Evolutionary conservation across 2,329 filamentous ascomycete species (phyloP).

Genomic region (Microdochium bolleyi): DNA sequence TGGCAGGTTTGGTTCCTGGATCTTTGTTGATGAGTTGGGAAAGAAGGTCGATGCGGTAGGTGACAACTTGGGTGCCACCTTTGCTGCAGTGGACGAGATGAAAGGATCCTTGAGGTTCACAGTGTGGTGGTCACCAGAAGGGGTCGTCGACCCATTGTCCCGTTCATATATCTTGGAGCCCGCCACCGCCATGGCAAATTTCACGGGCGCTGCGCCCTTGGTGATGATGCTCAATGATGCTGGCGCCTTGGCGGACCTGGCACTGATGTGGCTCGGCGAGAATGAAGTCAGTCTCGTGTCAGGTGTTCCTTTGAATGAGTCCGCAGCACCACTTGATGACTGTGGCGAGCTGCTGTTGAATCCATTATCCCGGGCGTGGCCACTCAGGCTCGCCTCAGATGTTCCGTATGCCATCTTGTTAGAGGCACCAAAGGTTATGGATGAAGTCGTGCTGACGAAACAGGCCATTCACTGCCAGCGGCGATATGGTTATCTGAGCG

Average conservation of each 20-base stretch:
- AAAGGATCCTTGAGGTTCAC: conserved; percentile 43
- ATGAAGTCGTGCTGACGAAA: background rate
- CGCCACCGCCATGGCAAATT: conserved; percentile 9
- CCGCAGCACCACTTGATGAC: conserved; percentile 41
- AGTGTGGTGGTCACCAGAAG: conserved; percentile 7
- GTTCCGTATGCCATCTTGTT: conserved; percentile 5
- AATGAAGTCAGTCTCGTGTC: conserved; percentile 57
- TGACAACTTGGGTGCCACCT: conserved; percentile 43
- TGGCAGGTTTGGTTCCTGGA: conserved; percentile 3
- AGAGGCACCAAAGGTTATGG: background rate
- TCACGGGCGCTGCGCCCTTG: conserved; percentile 17
- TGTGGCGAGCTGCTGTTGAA: conserved; percentile 40
- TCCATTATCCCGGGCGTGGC: conserved; percentile 29
- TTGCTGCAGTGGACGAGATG: conserved; percentile 26
- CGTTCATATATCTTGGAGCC: background rate
- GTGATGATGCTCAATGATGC: conserved; percentile 20
- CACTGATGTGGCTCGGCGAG: conserved; percentile 49
- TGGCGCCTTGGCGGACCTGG: conserved; percentile 30
- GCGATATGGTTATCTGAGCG: too few species aligned
- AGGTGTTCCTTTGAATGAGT: conserved; percentile 55
- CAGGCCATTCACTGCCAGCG: too few species aligned
- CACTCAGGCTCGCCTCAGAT: conserved; percentile 23
- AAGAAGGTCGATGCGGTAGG: conserved; percentile 56
- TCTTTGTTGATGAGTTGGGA: conserved; percentile 30
- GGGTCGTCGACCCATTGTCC: conserved; percentile 6